Base-by-base conservation (phyloP, 805 yeast genomes). In the Kluyveromyces dobzhanskii region DNA sequence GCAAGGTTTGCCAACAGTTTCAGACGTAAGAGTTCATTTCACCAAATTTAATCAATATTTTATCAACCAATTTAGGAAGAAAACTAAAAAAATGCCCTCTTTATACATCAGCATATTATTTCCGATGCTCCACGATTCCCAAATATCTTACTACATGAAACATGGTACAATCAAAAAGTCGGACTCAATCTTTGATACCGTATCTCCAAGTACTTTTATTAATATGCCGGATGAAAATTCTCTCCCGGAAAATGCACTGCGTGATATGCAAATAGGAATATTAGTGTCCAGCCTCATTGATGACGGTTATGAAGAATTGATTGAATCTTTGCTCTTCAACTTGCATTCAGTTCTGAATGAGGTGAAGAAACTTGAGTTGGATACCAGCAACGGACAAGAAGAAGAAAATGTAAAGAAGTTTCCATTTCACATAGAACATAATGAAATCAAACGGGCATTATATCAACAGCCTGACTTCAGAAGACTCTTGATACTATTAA, bases 31-130 rank as follows among this genome's bases (percentile, higher is more conserved):
- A 42, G 66, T 64, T 23, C 86, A 80, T 40, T 71, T 82, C 10
- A 79, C 76, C 27, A 73, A 77, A 33, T 78, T 90, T 48, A 62
- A 83, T 26, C 67, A 69, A 17, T 77, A 79, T 48, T 86, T 70
- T 48, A 75, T 85, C 75, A 70, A 73, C 39, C 73, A 73, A 45
- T 67, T 78, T 49, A 74, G 64, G 34, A 62, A 59, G 52, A 70
- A 62, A 43, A 65, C 69, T 41, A 66, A 59, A 17, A 68, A 56
- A 48, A 71, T 78, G 45, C 88, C 73, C 35, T 64, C 70, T 39
- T 70, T 70, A 50, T 76, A 57, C 45, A 64, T 74, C 4, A 95
- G 86, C 51, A 50, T 90, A 3, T 61, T 86, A 37, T 85, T 85
- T 54, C 74, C 83, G 32, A 65, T 79, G 48, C 45, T 66, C 44